These are phyloP conservation scores for Diversispora eburnea DNA, from an alignment of 192 early-diverging fungal genomes.

Conservation along the genomic window DNA sequence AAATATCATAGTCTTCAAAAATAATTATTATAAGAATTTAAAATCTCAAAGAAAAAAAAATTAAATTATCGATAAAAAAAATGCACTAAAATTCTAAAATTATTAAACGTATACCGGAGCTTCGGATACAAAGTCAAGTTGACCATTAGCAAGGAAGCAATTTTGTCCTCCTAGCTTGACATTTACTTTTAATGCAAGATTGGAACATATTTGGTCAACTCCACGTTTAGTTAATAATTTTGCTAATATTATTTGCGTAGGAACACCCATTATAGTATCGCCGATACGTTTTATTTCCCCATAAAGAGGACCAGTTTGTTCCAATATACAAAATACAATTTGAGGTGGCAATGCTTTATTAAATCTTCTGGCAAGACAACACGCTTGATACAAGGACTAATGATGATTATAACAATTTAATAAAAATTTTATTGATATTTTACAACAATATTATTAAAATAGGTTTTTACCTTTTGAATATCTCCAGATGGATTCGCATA, in stretches of 20 bases:
- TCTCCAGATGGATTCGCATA: constrained; percentile 62
- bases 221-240: not conserved
- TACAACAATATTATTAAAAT: too few relatives aligned
- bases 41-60: too few relatives aligned
- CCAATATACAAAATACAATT: constrained; percentile 80
- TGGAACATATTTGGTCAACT: constrained; percentile 1
- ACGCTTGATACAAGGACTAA: constrained; percentile 65
- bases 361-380: constrained; percentile 57
- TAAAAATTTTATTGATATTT: not conserved
- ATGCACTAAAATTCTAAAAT: too few relatives aligned
- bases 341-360: constrained; percentile 66
- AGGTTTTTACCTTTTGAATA: constrained; percentile 23
- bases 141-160: constrained; percentile 48
- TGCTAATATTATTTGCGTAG: constrained; percentile 53
- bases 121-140: constrained; percentile 62
- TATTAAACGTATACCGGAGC: constrained; percentile 34
- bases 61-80: too few relatives aligned
- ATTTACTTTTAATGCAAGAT: constrained; percentile 78
- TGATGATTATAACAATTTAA: not conserved
- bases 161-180: constrained; percentile 81
- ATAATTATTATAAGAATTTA: too few relatives aligned
- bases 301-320: constrained; percentile 77
- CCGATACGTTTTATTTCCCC: constrained; percentile 83
- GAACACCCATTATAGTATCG: constrained; percentile 83
- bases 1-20: constrained; percentile 58